Evolutionary conservation across 768 basidiomycete species (phyloP).

Genomic region (Calocybe gangraenosa): DNA sequence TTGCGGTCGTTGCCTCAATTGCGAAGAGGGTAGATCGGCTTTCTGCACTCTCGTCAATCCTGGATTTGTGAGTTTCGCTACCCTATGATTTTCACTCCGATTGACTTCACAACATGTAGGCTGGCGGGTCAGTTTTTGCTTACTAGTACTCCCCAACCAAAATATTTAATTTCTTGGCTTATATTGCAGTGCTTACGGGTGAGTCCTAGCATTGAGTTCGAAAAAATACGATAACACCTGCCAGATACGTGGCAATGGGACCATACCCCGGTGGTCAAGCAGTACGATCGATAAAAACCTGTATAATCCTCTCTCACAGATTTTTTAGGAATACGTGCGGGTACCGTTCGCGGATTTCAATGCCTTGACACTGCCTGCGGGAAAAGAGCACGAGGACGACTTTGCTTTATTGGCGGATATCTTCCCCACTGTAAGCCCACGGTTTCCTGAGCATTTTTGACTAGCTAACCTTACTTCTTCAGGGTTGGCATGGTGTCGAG

Average conservation of each 20-base stretch:
- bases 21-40: slow-evolving; percentile 47
- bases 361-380: slow-evolving; percentile 46
- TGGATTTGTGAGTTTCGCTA: slow-evolving; percentile 39
- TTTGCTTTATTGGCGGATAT: slow-evolving; percentile 53
- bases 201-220: slow-evolving; percentile 5
- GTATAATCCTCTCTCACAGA: neutral
- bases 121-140: slow-evolving; percentile 35
- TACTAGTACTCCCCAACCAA: neutral
- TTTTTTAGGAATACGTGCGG: slow-evolving; percentile 44
- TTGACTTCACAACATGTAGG: slow-evolving; percentile 22
- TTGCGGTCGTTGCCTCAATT: slow-evolving; percentile 54
- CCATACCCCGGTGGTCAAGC: slow-evolving; percentile 53
- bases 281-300: slow-evolving; percentile 19
- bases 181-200: slow-evolving; percentile 41
- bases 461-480: neutral
- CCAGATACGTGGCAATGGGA: slow-evolving; percentile 53
- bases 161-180: neutral
- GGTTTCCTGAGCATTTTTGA: neutral
- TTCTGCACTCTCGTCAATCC: slow-evolving; percentile 59
- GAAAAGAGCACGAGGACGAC: slow-evolving; percentile 51
- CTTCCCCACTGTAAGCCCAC: slow-evolving; percentile 44
- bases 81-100: neutral
- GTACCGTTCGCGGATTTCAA: slow-evolving; percentile 59
- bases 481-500: slow-evolving; percentile 53
- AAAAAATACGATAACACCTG: neutral